Conservation (phyloP, 2,329 filamentous ascomycete species). For the Penicillium vulpinum region DNA sequence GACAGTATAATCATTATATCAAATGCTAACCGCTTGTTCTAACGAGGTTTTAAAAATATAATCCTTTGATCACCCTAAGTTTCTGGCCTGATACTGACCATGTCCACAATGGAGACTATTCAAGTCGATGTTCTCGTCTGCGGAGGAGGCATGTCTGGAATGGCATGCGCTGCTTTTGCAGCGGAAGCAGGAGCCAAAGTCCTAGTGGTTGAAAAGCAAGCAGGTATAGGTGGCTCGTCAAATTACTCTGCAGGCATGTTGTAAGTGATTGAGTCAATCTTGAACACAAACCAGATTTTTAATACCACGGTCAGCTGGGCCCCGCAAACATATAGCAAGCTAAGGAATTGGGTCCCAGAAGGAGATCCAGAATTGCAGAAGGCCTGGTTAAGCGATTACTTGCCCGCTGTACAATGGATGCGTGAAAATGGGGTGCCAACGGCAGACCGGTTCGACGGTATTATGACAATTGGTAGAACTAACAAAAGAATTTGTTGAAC, state of each 20-base stretch:
- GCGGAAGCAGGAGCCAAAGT: slow-evolving; percentile 26
- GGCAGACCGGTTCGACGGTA: slow-evolving; percentile 26
- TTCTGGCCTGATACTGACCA: not conserved
- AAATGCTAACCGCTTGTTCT: not conserved
- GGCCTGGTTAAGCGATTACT: slow-evolving; percentile 29
- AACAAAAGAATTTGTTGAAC: not conserved
- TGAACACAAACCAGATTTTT: not conserved
- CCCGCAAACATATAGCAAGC: slow-evolving; percentile 22
- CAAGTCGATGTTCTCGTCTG: slow-evolving; percentile 29
- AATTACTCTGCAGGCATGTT: slow-evolving; percentile 32
- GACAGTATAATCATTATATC: not conserved
- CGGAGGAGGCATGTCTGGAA: slow-evolving; percentile 32
- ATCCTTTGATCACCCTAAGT: not conserved
- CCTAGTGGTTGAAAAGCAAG: slow-evolving; percentile 30
- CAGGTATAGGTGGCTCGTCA: slow-evolving; percentile 25
- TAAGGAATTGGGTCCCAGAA: slow-evolving; percentile 28
- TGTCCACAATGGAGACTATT: slow-evolving; percentile 18
- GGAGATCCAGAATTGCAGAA: slow-evolving; percentile 26
- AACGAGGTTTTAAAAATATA: not conserved
- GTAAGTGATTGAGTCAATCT: slow-evolving; percentile 12
- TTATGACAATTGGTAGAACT: slow-evolving; percentile 30
- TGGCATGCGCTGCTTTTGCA: slow-evolving; percentile 31
- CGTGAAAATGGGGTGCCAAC: slow-evolving; percentile 27
- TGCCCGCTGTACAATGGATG: slow-evolving; percentile 33
- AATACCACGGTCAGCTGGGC: slow-evolving; percentile 22